A percentile compares a stretch with the other conserved stretches of the same genome.
Evolutionary conservation across 129 eudicot genomes (phyloP).

Genomic region (Flaveria robusta): DNA sequence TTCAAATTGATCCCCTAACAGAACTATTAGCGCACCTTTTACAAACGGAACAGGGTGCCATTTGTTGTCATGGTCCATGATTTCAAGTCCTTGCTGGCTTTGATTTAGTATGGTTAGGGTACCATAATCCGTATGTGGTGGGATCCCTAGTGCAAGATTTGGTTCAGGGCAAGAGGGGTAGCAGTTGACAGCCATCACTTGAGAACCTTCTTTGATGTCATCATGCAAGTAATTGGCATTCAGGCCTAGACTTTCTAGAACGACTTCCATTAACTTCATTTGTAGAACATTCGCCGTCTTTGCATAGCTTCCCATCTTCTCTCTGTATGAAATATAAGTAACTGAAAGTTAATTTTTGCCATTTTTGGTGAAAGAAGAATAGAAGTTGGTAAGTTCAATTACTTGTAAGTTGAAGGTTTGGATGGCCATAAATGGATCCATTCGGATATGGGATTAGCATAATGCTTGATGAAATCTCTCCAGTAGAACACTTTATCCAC

Average conservation of each 20-base stretch:
- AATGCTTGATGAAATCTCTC: slow-evolving; percentile 78
- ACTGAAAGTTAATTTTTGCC: not conserved
- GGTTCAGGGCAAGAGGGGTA: slow-evolving; percentile 79
- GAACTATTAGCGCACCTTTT: slow-evolving; percentile 54
- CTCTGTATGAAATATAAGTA: slow-evolving; percentile 35
- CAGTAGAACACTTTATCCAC: slow-evolving; percentile 56
- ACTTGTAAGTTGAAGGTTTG: slow-evolving; percentile 65
- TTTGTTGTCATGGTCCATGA: slow-evolving; percentile 47
- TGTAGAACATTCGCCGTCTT: slow-evolving; percentile 46
- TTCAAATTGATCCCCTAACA: slow-evolving; percentile 76
- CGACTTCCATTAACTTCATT: slow-evolving; percentile 43
- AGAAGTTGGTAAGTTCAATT: slow-evolving; percentile 2
- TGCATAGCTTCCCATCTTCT: slow-evolving; percentile 72
- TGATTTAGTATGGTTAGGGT: slow-evolving; percentile 57
- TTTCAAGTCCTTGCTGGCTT: slow-evolving; percentile 56
- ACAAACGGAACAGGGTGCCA: slow-evolving; percentile 65
- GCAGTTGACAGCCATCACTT: slow-evolving; percentile 70
- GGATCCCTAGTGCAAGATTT: slow-evolving; percentile 67
- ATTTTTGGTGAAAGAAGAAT: slow-evolving; percentile 5
- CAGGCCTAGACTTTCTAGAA: slow-evolving; percentile 61
- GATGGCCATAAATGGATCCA: slow-evolving; percentile 74
- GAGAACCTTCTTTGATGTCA: slow-evolving; percentile 57
- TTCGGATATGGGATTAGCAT: slow-evolving; percentile 55
- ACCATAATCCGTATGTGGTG: slow-evolving; percentile 68
- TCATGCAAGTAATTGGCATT: slow-evolving; percentile 47